Base-by-base conservation (phyloP, 179 eudicot species). In the Amaranthus tricolor region DNA sequence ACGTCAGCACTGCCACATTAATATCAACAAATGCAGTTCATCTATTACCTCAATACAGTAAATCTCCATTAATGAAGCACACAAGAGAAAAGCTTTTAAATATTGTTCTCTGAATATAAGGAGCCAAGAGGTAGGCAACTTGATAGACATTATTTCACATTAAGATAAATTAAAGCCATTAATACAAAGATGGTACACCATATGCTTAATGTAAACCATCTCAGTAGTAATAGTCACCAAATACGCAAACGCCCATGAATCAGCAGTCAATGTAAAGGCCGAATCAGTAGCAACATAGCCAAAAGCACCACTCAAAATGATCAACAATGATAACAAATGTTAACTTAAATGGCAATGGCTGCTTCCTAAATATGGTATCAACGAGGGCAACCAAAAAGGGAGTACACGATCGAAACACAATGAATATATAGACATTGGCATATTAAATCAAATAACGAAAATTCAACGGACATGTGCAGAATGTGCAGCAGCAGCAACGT, bases 151-250 rank as follows among this genome's bases (percentile, higher is more conserved):
- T 72, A 89, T n/a, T n/a, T n/a, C n/a, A n/a, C n/a, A n/a, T n/a
- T n/a, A n/a, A n/a, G n/a, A n/a, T n/a, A n/a, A n/a, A n/a, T n/a
- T n/a, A n/a, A n/a, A n/a, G n/a, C n/a, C n/a, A n/a, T n/a, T n/a
- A n/a, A n/a, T n/a, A n/a, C n/a, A n/a, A n/a, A n/a, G n/a, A n/a
- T n/a, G n/a, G n/a, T n/a, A n/a, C 74, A 95, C 99, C 92, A 95
- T 95, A 82, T 95, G 99, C 85, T 95, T 95, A 56, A 95, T 95
- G 73, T 95, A 95, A 69, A 95, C 99, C 99, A 95, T 95, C 84
- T 95, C 98, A 53, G 95, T 95, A 5, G 97, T 93, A 6, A 95
- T 93, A 1, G 93, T 95, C 67, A 93, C 84, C 78, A 93, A 82
- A 83, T 95, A 95, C 13, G 93, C 99, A 69, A 93, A 84, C 0